A percentile compares a stretch with the other conserved stretches of the same genome.
These are phyloP conservation scores for Ophiostoma montium DNA, from an alignment of 2,329 filamentous ascomycete species.

Conservation along the genomic window DNA sequence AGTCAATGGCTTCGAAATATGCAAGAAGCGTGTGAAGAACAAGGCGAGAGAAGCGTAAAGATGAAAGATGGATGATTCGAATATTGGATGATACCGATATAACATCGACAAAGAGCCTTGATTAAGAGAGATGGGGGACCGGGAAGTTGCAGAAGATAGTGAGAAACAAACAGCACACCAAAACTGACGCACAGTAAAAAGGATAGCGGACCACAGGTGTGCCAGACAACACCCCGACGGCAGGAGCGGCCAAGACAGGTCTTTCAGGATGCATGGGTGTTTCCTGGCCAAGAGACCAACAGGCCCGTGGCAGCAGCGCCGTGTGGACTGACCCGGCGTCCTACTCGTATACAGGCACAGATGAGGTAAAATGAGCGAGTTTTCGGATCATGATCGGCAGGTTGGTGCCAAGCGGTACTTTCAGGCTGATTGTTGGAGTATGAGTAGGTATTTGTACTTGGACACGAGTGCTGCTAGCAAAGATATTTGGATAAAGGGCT, in stretches of 20 bases:
- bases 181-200: not conserved
- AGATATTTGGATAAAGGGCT: too few species aligned
- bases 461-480: too few species aligned
- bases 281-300: not conserved
- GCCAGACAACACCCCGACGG: too few species aligned
- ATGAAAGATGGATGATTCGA: too few species aligned
- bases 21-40: too few species aligned
- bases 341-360: not conserved
- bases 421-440: too few species aligned
- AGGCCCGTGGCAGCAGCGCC: not conserved
- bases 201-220: not conserved
- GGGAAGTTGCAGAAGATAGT: not conserved
- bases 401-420: not conserved
- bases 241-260: too few species aligned
- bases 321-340: not conserved
- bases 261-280: too few species aligned
- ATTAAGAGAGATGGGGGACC: not conserved
- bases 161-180: not conserved
- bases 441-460: too few species aligned
- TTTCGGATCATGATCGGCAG: conserved; percentile 2
- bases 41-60: not conserved
- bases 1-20: too few species aligned
- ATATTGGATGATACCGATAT: too few species aligned
- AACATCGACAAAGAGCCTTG: not conserved
- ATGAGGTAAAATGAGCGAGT: conserved; percentile 4